These are phyloP conservation scores for Xylaria multiplex DNA, from an alignment of 2,329 filamentous ascomycete genomes.

Conservation along the genomic window DNA sequence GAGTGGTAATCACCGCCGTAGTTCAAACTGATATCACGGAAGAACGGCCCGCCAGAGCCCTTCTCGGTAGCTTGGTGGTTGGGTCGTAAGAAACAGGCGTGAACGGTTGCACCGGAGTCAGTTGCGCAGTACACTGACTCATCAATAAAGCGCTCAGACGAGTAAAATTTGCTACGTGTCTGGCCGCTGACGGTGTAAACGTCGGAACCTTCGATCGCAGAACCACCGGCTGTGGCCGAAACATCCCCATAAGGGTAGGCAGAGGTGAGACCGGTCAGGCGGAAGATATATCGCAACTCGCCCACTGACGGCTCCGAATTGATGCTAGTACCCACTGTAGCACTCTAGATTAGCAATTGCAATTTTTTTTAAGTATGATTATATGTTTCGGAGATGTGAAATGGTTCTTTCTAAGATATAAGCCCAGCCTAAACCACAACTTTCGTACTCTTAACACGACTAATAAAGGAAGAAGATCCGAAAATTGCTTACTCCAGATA, in stretches of 20 bases:
- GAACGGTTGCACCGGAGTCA: conserved; percentile 41
- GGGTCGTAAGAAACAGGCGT: conserved; percentile 48
- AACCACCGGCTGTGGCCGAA: conserved; percentile 58
- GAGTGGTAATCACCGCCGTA: conserved; percentile 61
- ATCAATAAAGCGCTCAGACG: conserved; percentile 69
- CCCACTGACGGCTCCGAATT: conserved; percentile 57
- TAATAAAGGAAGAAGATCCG: not conserved
- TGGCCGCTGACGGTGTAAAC: conserved; percentile 62
- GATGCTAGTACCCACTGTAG: conserved; percentile 60
- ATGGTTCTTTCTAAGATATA: not conserved
- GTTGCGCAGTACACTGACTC: conserved; percentile 64
- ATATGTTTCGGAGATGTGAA: not conserved
- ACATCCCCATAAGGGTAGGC: conserved; percentile 56
- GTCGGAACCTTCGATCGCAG: conserved; percentile 60
- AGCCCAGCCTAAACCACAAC: not conserved
- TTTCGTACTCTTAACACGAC: not conserved
- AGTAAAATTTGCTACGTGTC: conserved; percentile 71
- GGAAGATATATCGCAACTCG: conserved; percentile 63
- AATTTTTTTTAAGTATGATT: not conserved
- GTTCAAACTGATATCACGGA: conserved; percentile 66
- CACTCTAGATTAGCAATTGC: not conserved
- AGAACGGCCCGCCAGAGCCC: conserved; percentile 68
- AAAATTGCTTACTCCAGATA: conserved; percentile 52
- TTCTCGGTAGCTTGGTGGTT: conserved; percentile 62
- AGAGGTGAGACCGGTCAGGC: conserved; percentile 49